Conservation (phyloP, 495 filamentous ascomycete genomes). For the Penicillium egyptiacum region DNA sequence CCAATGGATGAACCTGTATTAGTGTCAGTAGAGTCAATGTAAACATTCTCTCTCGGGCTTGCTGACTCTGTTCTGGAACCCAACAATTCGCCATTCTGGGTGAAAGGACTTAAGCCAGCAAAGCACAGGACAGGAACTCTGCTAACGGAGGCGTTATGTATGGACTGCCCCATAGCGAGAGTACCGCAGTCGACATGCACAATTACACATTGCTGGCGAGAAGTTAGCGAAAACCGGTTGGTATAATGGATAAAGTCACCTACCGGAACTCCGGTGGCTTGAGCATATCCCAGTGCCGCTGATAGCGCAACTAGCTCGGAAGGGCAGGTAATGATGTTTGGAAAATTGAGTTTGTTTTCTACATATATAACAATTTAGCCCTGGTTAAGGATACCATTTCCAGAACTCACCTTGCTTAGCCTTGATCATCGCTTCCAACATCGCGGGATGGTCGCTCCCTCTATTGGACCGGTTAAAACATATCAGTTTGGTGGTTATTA, state of each 20-base stretch:
- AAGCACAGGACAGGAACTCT: constrained; percentile 84
- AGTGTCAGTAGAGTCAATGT: not conserved
- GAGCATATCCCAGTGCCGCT: constrained; percentile 89
- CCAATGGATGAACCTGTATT: constrained; percentile 68
- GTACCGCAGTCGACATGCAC: constrained; percentile 93
- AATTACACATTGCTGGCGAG: constrained; percentile 68
- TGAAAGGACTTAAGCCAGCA: constrained; percentile 81
- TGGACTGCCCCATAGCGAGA: constrained; percentile 80
- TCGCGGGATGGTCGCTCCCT: constrained; percentile 82
- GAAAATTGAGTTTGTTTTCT: constrained; percentile 59
- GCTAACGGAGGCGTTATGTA: constrained; percentile 81
- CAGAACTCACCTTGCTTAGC: constrained; percentile 49
- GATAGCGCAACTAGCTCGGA: constrained; percentile 95
- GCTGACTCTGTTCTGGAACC: constrained; percentile 79
- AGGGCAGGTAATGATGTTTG: constrained; percentile 82
- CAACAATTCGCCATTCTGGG: constrained; percentile 79
- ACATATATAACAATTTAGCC: not conserved
- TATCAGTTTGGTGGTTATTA: not conserved
- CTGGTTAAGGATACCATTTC: no score
- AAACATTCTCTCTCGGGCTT: not conserved
- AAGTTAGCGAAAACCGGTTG: not conserved
- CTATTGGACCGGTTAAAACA: constrained; percentile 15
- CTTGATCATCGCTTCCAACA: constrained; percentile 89
- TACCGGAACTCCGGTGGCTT: constrained; percentile 67
- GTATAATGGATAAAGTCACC: not conserved